Conservation (phyloP, 768 basidiomycete genomes). For the Asterophora parasitica region DNA sequence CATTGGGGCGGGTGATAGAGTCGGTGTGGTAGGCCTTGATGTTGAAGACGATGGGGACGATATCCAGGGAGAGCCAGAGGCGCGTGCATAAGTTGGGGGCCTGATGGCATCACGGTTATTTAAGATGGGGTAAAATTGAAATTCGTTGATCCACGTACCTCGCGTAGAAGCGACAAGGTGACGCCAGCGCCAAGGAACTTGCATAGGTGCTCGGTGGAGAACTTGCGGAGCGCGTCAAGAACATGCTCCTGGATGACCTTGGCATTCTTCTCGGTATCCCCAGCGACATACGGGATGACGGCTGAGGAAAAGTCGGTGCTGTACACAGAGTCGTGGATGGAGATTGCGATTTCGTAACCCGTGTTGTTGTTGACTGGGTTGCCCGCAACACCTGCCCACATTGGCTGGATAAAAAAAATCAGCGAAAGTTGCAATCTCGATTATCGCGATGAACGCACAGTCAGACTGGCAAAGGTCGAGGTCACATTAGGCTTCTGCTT, state of each 20-base stretch:
- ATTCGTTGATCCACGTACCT: slow-evolving; percentile 37
- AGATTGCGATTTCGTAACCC: slow-evolving; percentile 68
- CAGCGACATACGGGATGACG: slow-evolving; percentile 45
- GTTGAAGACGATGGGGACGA: slow-evolving; percentile 82
- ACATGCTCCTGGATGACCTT: slow-evolving; percentile 61
- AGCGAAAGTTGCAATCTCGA: slow-evolving; percentile 17
- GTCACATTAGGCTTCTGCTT: slow-evolving; percentile 49
- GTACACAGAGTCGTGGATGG: slow-evolving; percentile 83
- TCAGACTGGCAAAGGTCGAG: slow-evolving; percentile 57
- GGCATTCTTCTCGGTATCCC: slow-evolving; percentile 50
- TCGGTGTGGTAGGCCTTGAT: slow-evolving; percentile 82
- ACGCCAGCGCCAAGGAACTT: slow-evolving; percentile 85
- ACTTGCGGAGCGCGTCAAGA: slow-evolving; percentile 61
- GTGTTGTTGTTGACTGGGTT: slow-evolving; percentile 52
- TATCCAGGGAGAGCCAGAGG: slow-evolving; percentile 78
- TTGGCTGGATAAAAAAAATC: slow-evolving; percentile 48
- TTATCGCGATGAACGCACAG: slow-evolving; percentile 27
- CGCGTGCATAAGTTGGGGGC: slow-evolving; percentile 80
- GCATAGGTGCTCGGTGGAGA: slow-evolving; percentile 73
- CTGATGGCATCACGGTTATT: slow-evolving; percentile 28
- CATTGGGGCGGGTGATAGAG: slow-evolving; percentile 68
- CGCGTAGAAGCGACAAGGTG: slow-evolving; percentile 63
- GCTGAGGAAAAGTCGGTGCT: slow-evolving; percentile 71
- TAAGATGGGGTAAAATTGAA: slow-evolving; percentile 16
- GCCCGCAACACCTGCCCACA: slow-evolving; percentile 85